These are phyloP conservation scores for Pseudozyma tsukubaensis DNA, from an alignment of 1,284 basidiomycete species.

Conservation along the genomic window DNA sequence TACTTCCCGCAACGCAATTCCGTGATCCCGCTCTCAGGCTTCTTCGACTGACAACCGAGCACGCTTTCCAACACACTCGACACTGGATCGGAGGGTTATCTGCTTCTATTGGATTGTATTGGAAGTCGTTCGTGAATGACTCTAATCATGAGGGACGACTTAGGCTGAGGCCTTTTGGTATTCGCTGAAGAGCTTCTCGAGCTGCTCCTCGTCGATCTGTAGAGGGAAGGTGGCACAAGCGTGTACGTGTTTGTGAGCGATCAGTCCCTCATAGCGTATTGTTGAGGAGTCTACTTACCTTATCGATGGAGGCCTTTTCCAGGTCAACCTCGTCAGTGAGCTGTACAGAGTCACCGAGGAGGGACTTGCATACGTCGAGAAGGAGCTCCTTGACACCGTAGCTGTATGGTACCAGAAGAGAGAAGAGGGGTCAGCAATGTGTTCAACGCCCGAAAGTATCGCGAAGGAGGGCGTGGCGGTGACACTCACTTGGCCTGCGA, in stretches of 20 bases:
- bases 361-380: conserved; percentile 45
- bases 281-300: conserved; percentile 17
- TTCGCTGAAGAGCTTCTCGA: conserved; percentile 45
- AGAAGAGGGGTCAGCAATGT: background rate
- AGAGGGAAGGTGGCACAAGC: background rate
- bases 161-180: conserved; percentile 43
- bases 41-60: too few species aligned
- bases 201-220: conserved; percentile 48
- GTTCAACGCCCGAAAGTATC: background rate
- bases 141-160: background rate
- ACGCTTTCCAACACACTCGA: too few species aligned
- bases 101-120: too few species aligned
- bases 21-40: too few species aligned
- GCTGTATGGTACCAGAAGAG: conserved; percentile 14
- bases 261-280: background rate
- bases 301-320: conserved; percentile 39
- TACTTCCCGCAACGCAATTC: too few species aligned
- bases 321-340: conserved; percentile 40
- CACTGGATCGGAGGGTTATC: too few species aligned
- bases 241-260: background rate
- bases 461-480: background rate
- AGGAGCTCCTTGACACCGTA: conserved; percentile 54
- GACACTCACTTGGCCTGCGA: conserved; percentile 42
- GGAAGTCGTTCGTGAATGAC: too few species aligned
- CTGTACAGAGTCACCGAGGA: conserved; percentile 48